These are phyloP conservation scores for Fomes fomentarius DNA, from an alignment of 1,284 basidiomycete species.

Conservation along the genomic window DNA sequence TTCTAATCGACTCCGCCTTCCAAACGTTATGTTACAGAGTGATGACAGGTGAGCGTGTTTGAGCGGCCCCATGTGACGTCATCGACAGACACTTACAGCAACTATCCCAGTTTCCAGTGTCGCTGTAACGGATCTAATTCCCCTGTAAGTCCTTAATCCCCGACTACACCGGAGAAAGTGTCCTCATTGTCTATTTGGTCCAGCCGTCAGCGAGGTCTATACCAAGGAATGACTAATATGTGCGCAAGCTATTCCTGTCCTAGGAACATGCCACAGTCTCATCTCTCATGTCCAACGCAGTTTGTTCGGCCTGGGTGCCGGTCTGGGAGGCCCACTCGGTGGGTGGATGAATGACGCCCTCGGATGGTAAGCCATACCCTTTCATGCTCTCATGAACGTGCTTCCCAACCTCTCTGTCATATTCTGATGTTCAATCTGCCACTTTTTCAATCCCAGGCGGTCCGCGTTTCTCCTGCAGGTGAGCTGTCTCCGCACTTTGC, in stretches of 20 bases:
- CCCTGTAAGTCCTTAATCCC: slow-evolving; percentile 57
- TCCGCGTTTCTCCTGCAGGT: slow-evolving; percentile 73
- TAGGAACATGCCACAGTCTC: slow-evolving; percentile 6
- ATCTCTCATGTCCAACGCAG: slow-evolving; percentile 39
- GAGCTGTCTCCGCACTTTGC: slow-evolving; percentile 21
- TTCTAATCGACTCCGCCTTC: slow-evolving; percentile 12
- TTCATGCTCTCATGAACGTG: slow-evolving; percentile 1
- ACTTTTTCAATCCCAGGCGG: slow-evolving; percentile 48
- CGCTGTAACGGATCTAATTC: slow-evolving; percentile 79
- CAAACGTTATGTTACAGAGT: slow-evolving; percentile 46
- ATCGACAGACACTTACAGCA: slow-evolving; percentile 19
- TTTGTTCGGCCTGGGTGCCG: slow-evolving; percentile 76
- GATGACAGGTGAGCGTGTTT: slow-evolving; percentile 68
- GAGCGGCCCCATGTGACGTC: slow-evolving; percentile 26
- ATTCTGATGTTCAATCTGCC: slow-evolving; percentile 16
- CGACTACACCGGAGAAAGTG: slow-evolving; percentile 6
- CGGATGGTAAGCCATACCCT: slow-evolving; percentile 67
- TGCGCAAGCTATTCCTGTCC: slow-evolving; percentile 38
- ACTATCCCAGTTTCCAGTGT: slow-evolving; percentile 68
- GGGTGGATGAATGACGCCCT: slow-evolving; percentile 84
- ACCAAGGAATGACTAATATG: slow-evolving; percentile 90
- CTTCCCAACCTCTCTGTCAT: slow-evolving; percentile 2
- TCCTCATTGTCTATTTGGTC: slow-evolving; percentile 15
- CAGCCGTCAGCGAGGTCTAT: slow-evolving; percentile 85
- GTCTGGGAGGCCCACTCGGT: slow-evolving; percentile 88